Base-by-base conservation (phyloP, 352 stramenopile species). In the Heterotrichella gracilis region DNA sequence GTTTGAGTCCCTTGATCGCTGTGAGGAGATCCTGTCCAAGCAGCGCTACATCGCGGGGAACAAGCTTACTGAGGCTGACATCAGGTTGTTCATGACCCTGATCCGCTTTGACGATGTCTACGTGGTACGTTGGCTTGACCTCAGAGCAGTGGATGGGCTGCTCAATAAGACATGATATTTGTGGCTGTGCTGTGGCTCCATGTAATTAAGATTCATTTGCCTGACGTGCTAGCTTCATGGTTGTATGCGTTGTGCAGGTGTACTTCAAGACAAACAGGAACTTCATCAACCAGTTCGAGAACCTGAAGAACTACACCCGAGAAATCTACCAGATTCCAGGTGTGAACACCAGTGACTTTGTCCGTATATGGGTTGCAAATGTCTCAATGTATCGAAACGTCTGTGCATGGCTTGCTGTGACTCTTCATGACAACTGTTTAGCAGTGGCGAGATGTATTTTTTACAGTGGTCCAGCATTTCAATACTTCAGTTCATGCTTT, bases 21-120 rank as follows among this genome's bases (percentile, higher is more conserved):
- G 83, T 0, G 85, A 92, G 69, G 66, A 70, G n/a, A 80, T 85
- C 32, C 76, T 93, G 25, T 42, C 73, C 19, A 78, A 78, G 13
- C 77, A 86, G 39, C 75, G 79, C 1, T 94, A 79, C 70, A 71
- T 91, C 67, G 75, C 80, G 2, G 83, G 79, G 21, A 75, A 87
- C 53, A 63, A 25, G 13, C 76, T 91, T 71, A 81, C 78, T 19
- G 74, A 81, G 71, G 78, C 80, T 9, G 88, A 95, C 72, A 74
- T 95, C 2, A 78, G 86, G 0, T 74, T 94, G 0, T 94, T 93
- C 73, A 78, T 82, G 2, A 94, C 87, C 19, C 75, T 94, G 25
- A 74, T 90, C n/a, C 81, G 88, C 22, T 94, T 93, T 71, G 87
- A 95, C 76, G 83, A 88, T 69, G 84, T 94, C 0, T 95, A 95